Evolutionary conservation across 805 yeast species (phyloP), one percentile per base, ranked within the genome.

Genomic region (Blastobotrys terrestris): DNA sequence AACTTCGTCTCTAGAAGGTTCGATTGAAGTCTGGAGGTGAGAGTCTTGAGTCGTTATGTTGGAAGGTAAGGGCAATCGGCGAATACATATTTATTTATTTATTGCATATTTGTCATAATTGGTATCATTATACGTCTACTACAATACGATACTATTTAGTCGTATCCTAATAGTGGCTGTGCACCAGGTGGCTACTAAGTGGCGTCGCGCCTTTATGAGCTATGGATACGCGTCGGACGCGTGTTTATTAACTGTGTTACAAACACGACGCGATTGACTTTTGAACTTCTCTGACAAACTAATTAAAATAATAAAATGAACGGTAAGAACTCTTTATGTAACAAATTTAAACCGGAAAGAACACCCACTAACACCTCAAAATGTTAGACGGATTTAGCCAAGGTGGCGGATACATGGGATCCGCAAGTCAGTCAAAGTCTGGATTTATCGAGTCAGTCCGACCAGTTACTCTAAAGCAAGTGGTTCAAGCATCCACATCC

Each of bases 391-490:
- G 22, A 43, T 43, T 14, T 31, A 26, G 31, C 39, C 39, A 26
- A 31, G 46, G 53, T 15, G 58, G 58, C 26, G 58, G 58, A 14
- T 55, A 46, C 48, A 44, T 46, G 41, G 46, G 44, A 35, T 49
- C 53, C 35, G 35, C 35, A 26, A 26, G 35, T 26, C 35, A 26
- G 11, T 6, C 35, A 5, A 26, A 26, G 11, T 26, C 35, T 26
- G 35, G 35, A 26, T 26, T 22, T 18, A 20, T 13, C 19, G 51
- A 49, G 50, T 16, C 59, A 22, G 48, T 63, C 16, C 62, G 72
- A 8, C 85, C 90, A 0, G 84, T 84, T 15, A 83, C 89, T 7
- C 75, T 85, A 62, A 80, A 80, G 62, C 87, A 83, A 67, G 67
- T 83, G 48, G 70, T 72, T 56, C 81, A 78, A 51, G 76, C 83